Percentiles rank a stretch among this genome's conserved stretches.
Conservation (phyloP, 495 filamentous ascomycete species). For the Podospora appendiculata region DNA sequence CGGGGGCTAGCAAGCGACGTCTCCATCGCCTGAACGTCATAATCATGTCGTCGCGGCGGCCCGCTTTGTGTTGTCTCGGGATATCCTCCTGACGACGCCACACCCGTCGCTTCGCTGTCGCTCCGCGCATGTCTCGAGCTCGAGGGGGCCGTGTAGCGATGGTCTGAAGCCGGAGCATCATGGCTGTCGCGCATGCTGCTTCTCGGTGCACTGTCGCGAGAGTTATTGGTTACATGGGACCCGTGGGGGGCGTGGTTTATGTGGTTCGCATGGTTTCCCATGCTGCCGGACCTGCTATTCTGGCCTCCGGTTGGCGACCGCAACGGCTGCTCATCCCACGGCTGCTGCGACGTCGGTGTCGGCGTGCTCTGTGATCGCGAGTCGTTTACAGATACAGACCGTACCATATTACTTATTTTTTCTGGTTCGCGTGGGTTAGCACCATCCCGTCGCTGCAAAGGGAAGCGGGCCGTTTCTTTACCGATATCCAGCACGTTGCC, state of each 20-base stretch:
- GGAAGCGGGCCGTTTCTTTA: slow-evolving; percentile 25
- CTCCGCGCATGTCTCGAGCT: slow-evolving; percentile 67
- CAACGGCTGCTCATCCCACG: slow-evolving; percentile 42
- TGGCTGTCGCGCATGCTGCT: slow-evolving; percentile 47
- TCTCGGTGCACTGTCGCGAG: slow-evolving; percentile 7
- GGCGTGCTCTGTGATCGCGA: slow-evolving; percentile 43
- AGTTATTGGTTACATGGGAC: not conserved
- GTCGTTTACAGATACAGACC: slow-evolving; percentile 69
- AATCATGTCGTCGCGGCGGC: slow-evolving; percentile 72
- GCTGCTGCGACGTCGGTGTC: slow-evolving; percentile 31
- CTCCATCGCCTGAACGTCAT: slow-evolving; percentile 95
- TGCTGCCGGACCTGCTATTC: slow-evolving; percentile 25
- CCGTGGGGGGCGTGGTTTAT: too few relatives aligned
- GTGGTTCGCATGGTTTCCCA: slow-evolving; percentile 1
- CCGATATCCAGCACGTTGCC: slow-evolving; percentile 93
- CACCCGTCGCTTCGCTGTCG: slow-evolving; percentile 58
- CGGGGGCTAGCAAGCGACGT: slow-evolving; percentile 72
- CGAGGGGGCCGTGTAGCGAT: slow-evolving; percentile 47
- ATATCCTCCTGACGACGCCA: slow-evolving; percentile 70
- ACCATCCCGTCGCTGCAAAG: not conserved
- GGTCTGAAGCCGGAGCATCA: slow-evolving; percentile 47
- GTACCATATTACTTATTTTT: slow-evolving; percentile 91
- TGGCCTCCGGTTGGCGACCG: slow-evolving; percentile 45
- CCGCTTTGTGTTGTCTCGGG: slow-evolving; percentile 54
- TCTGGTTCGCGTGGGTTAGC: slow-evolving; percentile 45